Evolutionary conservation across 192 early-diverging fungal genomes (phyloP).

Genomic region (Gigaspora rosea): DNA sequence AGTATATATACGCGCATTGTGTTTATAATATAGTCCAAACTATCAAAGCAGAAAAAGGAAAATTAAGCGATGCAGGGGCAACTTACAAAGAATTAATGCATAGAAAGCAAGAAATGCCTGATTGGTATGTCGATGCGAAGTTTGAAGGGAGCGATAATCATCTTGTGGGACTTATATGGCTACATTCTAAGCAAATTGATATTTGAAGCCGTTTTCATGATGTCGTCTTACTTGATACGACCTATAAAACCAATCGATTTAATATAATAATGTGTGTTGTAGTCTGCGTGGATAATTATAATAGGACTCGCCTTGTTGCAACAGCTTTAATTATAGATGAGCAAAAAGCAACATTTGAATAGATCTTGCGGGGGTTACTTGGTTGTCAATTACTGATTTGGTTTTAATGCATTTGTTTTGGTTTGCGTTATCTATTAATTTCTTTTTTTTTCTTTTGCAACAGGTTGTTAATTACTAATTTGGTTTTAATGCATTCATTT

Average conservation of each 20-base stretch:
- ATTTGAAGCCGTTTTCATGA: neutral
- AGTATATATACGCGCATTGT: too few relatives aligned
- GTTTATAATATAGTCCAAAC: too few relatives aligned
- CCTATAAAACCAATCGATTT: neutral
- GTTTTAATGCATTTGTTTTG: too few relatives aligned
- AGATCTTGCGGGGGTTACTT: neutral
- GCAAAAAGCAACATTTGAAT: neutral
- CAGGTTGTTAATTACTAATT: too few relatives aligned
- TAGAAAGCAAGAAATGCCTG: neutral
- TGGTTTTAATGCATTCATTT: too few relatives aligned
- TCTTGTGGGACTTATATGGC: neutral
- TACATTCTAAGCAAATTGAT: neutral
- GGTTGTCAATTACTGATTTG: neutral
- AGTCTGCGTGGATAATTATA: neutral
- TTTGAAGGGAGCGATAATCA: neutral
- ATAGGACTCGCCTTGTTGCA: neutral
- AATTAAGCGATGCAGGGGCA: neutral
- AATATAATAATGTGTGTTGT: neutral
- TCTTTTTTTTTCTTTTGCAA: too few relatives aligned
- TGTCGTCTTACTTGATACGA: neutral
- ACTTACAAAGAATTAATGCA: neutral
- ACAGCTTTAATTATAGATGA: neutral
- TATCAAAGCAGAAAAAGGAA: neutral
- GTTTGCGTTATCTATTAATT: too few relatives aligned
- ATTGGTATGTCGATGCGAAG: neutral